Percentiles rank a stretch among this genome's conserved stretches.
phyloP scores from a whole-genome alignment of 2,329 filamentous ascomycete species.

The Aspergillus sp. region DNA sequence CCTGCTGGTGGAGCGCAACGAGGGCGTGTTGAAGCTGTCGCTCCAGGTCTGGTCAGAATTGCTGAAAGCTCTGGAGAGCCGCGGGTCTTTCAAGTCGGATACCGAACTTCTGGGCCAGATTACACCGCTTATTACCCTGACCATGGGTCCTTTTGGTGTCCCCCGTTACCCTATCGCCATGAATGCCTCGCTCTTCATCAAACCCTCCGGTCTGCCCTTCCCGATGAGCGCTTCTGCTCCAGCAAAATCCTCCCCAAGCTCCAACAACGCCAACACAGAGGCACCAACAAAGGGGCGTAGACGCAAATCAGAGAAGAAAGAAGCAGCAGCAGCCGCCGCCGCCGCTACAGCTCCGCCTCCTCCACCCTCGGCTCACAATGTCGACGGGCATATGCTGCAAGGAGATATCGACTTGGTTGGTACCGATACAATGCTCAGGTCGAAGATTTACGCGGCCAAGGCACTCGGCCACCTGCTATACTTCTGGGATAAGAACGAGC shows the following conservation, averaged over 20 bases:
- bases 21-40: constrained; percentile 74
- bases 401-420: constrained; percentile 94
- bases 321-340: constrained; percentile 44
- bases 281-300: constrained; percentile 65
- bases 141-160: constrained; percentile 87
- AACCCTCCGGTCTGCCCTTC: constrained; percentile 85
- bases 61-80: constrained; percentile 60
- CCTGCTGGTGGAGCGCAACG: constrained; percentile 85
- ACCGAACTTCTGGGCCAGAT: constrained; percentile 71
- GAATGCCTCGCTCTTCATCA: constrained; percentile 84
- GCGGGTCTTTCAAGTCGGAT: constrained; percentile 60
- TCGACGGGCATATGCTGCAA: constrained; percentile 96
- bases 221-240: constrained; percentile 42
- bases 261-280: constrained; percentile 48
- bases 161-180: constrained; percentile 87
- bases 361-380: constrained; percentile 73
- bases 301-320: constrained; percentile 77
- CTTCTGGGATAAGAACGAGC: constrained; percentile 58
- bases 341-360: constrained; percentile 28
- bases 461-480: constrained; percentile 84
- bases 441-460: constrained; percentile 78
- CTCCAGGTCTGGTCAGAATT: constrained; percentile 82
- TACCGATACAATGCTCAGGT: constrained; percentile 80
- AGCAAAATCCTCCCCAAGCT: constrained; percentile 38
- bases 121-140: constrained; percentile 75